Base-by-base conservation (phyloP, 129 eudicot genomes). In the Apium graveolens region DNA sequence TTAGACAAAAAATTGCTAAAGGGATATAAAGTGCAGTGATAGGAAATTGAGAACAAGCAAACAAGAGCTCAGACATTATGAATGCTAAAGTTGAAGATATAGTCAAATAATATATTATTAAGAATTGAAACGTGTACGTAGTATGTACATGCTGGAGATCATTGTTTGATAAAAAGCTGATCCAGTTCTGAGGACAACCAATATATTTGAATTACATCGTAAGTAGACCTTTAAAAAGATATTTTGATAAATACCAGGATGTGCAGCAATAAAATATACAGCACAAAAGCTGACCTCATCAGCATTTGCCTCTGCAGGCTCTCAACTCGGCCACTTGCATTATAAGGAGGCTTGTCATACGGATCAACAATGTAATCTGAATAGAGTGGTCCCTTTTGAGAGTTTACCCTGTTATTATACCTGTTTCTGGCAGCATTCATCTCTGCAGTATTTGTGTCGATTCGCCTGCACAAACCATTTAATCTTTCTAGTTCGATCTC, bases 201-300 rank as follows among this genome's bases (percentile, higher is more conserved):
- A 26, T 7, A 60, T 60, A 60, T 60, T 2, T 32, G 27, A 17
- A 38, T 37, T 35, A 35, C 75, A 66, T 29, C 7, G 29, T 3
- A 35, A 39, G 45, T 38, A 37, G 31, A 38, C 44, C 27, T 70
- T 89, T 80, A 91, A 80, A 90, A 89, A 1, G 97, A 95, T 26
- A 95, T 85, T 83, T 84, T 91, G 79, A 95, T 83, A 74, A 91
- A 91, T 72, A 95, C 97, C 79, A 86, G 74, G 74, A 95, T 72
- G 77, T 95, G 97, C 75, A 92, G 84, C 75, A 85, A 83, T 76
- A 92, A 86, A 82, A 95, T 87, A 80, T 95, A 95, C 78, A 94
- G 88, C 80, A 90, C 97, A 69, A 94, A 93, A 81, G 96, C 95
- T 42, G 93, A 95, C 90, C 99, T 95, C 76, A 95, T 82, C 24